Base-by-base conservation (phyloP, 2,329 filamentous ascomycete genomes). In the Bimuria novae-zelandiae region DNA sequence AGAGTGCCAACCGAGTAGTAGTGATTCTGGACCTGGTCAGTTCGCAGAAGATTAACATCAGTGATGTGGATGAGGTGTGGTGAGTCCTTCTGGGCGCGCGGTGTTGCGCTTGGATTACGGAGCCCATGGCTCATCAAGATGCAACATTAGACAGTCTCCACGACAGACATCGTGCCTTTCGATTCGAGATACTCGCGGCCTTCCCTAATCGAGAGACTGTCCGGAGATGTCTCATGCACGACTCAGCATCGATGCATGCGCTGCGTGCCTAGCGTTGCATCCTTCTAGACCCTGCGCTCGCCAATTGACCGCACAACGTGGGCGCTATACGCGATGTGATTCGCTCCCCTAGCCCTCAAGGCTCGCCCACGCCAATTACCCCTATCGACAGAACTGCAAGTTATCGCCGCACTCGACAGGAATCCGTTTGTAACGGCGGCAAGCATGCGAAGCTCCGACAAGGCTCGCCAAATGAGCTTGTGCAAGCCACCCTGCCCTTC, bases 221-320 rank as follows among this genome's bases (percentile, higher is more conserved):
- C n/a, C n/a, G n/a, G 7, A 7, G 8, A 16, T 8, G 5, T 19
- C 19, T 4, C 10, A 21, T 32, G 40, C 25, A 35, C 30, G 43
- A 36, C 30, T 46, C 43, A 46, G 30, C 30, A 21, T 5, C 16
- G 16, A 7, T n/a, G 41, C n/a, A 22, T 14, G 12, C 5, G 19
- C 32, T 41, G 39, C 51, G 17, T 29, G 12, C 36, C 21, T 43
- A 51, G 54, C 27, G 41, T 17, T 27, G 27, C 6, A 7, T 17
- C 8, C 16, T 14, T n/a, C 32, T 36, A 16, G 49, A 50, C 54
- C 45, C 51, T 50, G 29, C 19, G 3, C 12, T 17, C 30, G 30
- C 51, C 60, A 57, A n/a, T 57, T 52, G 48, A 41, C 21, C 48
- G 25, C 22, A 45, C 27, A 57, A 56, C 59, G 61, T 60, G 58